phyloP scores from a whole-genome alignment of 2,329 filamentous ascomycete species.

The Penicillium sp. region DNA sequence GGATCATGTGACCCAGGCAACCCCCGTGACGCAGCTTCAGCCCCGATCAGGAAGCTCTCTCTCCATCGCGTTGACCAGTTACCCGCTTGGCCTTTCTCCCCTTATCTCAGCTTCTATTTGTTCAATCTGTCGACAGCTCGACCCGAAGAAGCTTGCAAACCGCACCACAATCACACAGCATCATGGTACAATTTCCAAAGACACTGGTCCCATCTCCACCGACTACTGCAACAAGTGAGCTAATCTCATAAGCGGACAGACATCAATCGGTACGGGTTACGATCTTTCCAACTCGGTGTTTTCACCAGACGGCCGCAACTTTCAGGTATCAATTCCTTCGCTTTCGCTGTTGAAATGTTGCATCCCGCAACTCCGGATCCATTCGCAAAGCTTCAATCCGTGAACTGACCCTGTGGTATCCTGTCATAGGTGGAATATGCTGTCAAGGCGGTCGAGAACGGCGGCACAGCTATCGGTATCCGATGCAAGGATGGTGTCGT shows the following conservation, averaged over 20 bases:
- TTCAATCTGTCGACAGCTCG: conserved; percentile 4
- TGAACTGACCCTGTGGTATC: conserved; percentile 10
- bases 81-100: conserved; percentile 6
- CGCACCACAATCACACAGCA: conserved; percentile 8
- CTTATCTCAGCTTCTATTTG: conserved; percentile 9
- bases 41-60: conserved; percentile 13
- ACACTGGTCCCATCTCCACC: neutral
- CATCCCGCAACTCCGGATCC: neutral
- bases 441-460: conserved; percentile 96
- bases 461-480: conserved; percentile 92
- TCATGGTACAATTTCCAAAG: conserved; percentile 13
- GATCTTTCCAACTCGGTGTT: conserved; percentile 99
- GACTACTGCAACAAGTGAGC: conserved; percentile 11
- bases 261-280: conserved; percentile 98
- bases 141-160: conserved; percentile 2
- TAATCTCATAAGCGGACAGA: conserved; percentile 50
- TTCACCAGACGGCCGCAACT: conserved; percentile 97
- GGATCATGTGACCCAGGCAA: conserved; percentile 25
- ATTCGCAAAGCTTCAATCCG: neutral
- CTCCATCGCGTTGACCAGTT: conserved; percentile 20
- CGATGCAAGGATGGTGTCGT: conserved; percentile 96
- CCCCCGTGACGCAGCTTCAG: conserved; percentile 28
- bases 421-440: conserved; percentile 73
- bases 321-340: conserved; percentile 59
- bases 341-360: neutral